phyloP scores from a whole-genome alignment of 2,329 filamentous ascomycete genomes.

The Colletotrichum falcatum region DNA sequence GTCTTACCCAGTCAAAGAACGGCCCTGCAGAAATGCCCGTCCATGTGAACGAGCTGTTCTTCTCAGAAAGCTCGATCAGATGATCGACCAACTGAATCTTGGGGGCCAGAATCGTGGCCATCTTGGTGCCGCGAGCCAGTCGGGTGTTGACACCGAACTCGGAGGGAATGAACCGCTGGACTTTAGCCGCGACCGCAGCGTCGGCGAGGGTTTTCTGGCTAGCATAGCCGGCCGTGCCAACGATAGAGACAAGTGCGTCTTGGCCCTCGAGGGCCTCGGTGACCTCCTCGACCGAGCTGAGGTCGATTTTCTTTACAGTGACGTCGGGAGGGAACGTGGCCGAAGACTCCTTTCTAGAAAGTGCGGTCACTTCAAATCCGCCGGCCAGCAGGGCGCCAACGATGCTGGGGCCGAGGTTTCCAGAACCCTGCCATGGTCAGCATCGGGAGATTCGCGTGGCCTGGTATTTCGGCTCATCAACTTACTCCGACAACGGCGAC shows the following conservation, averaged over 20 bases:
- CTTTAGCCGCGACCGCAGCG: slow-evolving; percentile 66
- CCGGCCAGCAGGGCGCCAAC: slow-evolving; percentile 48
- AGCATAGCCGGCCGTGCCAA: slow-evolving; percentile 56
- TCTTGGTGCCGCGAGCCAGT: slow-evolving; percentile 43
- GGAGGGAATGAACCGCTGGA: slow-evolving; percentile 68
- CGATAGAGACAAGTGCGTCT: slow-evolving; percentile 66
- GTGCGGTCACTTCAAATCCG: slow-evolving; percentile 62
- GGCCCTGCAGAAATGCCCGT: slow-evolving; percentile 68
- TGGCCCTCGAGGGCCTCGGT: slow-evolving; percentile 61
- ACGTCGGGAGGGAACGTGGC: slow-evolving; percentile 52
- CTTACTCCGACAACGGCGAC: slow-evolving; percentile 53
- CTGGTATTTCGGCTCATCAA: not conserved
- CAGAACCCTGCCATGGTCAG: slow-evolving; percentile 47
- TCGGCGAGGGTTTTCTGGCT: slow-evolving; percentile 64
- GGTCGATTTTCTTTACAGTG: slow-evolving; percentile 60
- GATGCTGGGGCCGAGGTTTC: slow-evolving; percentile 49
- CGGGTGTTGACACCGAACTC: slow-evolving; percentile 60
- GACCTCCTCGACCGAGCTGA: slow-evolving; percentile 57
- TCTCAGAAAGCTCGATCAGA: slow-evolving; percentile 37
- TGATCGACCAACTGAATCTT: slow-evolving; percentile 46
- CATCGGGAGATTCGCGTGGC: not conserved
- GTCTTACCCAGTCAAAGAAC: slow-evolving; percentile 71
- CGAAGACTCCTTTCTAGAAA: slow-evolving; percentile 60
- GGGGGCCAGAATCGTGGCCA: slow-evolving; percentile 46
- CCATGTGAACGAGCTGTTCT: slow-evolving; percentile 62